A percentile compares a stretch with the other conserved stretches of the same genome.
Conservation (phyloP, 1,139 yeast genomes). For the Ogataea hybrid region DNA sequence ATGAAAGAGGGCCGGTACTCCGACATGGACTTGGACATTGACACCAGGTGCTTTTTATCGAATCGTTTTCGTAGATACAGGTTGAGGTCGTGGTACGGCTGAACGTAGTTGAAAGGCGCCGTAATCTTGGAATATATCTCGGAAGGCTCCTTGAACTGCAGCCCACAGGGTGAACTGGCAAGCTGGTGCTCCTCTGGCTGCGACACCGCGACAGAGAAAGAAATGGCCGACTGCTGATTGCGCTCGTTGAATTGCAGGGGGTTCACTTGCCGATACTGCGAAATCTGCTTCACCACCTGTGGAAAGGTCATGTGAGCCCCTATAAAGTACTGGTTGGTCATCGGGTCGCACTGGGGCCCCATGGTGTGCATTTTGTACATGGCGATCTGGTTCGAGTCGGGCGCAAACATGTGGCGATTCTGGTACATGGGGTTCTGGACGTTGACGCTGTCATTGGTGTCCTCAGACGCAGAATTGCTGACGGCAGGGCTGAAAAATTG, state of each 20-base stretch:
- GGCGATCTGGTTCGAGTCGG: slow-evolving; percentile 3
- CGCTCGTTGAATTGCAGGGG: slow-evolving; percentile 43
- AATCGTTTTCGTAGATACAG: slow-evolving; percentile 73
- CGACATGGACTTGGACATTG: slow-evolving; percentile 88
- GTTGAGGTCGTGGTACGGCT: slow-evolving; percentile 83
- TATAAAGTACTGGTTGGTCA: slow-evolving; percentile 58
- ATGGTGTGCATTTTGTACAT: slow-evolving; percentile 13
- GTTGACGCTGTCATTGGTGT: slow-evolving; percentile 23
- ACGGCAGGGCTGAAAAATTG: slow-evolving; percentile 27
- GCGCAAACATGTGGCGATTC: slow-evolving; percentile 8
- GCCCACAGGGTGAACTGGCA: slow-evolving; percentile 29
- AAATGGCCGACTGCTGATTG: slow-evolving; percentile 44
- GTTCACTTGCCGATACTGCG: slow-evolving; percentile 40
- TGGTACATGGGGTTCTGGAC: slow-evolving; percentile 26
- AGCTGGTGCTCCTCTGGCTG: slow-evolving; percentile 36
- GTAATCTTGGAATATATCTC: slow-evolving; percentile 76
- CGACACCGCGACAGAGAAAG: slow-evolving; percentile 53
- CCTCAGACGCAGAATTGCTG: slow-evolving; percentile 25
- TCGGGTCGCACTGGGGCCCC: slow-evolving; percentile 42
- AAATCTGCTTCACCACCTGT: slow-evolving; percentile 51
- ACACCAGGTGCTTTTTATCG: slow-evolving; percentile 57
- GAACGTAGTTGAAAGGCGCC: slow-evolving; percentile 82
- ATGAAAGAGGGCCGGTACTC: slow-evolving; percentile 88
- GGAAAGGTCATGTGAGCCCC: slow-evolving; percentile 54
- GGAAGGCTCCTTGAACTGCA: slow-evolving; percentile 62